Base-by-base conservation (phyloP, 345 rosid genomes). In the Heritiera littoralis region DNA sequence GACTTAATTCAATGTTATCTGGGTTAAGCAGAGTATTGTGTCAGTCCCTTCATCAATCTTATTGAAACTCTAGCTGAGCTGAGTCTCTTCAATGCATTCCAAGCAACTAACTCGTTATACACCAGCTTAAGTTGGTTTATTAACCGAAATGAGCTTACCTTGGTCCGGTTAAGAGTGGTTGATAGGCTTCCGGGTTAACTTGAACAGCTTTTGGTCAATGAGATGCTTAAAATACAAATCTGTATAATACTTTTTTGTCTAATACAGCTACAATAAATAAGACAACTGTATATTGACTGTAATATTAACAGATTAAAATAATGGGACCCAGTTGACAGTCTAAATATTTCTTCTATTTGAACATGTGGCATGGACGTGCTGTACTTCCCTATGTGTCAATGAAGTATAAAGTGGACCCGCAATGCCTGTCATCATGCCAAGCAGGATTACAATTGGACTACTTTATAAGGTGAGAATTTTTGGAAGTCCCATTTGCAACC, bases 261-360 rank as follows among this genome's bases (percentile, higher is more conserved):
- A 52, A 38, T 63, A 20, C 28, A 23, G 28, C 28, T 23, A 23
- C n/a, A 51, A 54, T 54, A 65, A 59, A 41, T 74, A 59, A 74
- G 66, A 45, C 66, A 74, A 74, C 40, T 23, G 67, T 58, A 7
- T n/a, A 74, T 59, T 40, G 20, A 59, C 66, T 59, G 77, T 74
- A 43, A 65, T 23, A 9, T 38, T n/a, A 40, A 6, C 48, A 28
- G 35, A 65, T 23, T 48, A 48, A 38, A 30, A 76, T 5, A 65
- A 49, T 65, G 48, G 73, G 79, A 13, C 71, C 73, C 79, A 51
- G 63, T 77, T 65, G 73, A 77, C 17, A 77, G 73, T n/a, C 7
- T n/a, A 77, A 7, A 7, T 52, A 66, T 14, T 11, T 51, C 56
- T 77, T 56, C 70, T 1, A 46, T 69, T 68, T 32, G 65, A 48